Conservation (phyloP, 1,284 basidiomycete genomes). For the Schizophyllum commune region DNA sequence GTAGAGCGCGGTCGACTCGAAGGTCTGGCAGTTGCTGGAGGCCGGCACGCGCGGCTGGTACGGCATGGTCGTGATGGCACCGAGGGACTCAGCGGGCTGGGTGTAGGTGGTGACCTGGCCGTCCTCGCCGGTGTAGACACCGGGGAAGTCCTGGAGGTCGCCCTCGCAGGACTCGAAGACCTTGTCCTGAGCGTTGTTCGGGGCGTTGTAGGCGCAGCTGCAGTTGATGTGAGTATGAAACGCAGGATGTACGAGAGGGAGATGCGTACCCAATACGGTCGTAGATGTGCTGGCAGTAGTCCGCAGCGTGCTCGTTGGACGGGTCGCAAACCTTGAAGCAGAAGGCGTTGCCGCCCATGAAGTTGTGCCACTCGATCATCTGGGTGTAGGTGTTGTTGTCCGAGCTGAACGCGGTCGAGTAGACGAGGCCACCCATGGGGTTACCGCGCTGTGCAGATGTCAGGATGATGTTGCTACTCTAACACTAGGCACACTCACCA, state of each 20-base stretch:
- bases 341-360: constrained; percentile 52
- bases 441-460: constrained; percentile 34
- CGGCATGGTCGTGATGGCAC: constrained; percentile 46
- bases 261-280: constrained; percentile 48
- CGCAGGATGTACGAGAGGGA: background rate
- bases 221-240: background rate
- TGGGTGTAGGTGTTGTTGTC: constrained; percentile 36
- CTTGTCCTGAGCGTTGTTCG: constrained; percentile 46
- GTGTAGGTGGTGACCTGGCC: constrained; percentile 33
- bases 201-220: constrained; percentile 55
- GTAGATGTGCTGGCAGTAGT: constrained; percentile 53
- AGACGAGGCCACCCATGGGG: constrained; percentile 56
- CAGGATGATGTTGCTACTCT: background rate
- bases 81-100: constrained; percentile 55
- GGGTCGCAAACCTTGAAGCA: constrained; percentile 59
- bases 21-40: constrained; percentile 54
- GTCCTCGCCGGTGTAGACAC: constrained; percentile 37
- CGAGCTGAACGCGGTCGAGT: constrained; percentile 46
- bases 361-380: constrained; percentile 57
- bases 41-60: constrained; percentile 51
- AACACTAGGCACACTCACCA: background rate
- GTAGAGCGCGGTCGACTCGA: constrained; percentile 43
- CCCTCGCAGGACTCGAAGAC: constrained; percentile 56
- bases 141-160: constrained; percentile 54
- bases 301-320: constrained; percentile 35